phyloP scores from a whole-genome alignment of 352 stramenopile genomes.

The Pythium dissimile region DNA sequence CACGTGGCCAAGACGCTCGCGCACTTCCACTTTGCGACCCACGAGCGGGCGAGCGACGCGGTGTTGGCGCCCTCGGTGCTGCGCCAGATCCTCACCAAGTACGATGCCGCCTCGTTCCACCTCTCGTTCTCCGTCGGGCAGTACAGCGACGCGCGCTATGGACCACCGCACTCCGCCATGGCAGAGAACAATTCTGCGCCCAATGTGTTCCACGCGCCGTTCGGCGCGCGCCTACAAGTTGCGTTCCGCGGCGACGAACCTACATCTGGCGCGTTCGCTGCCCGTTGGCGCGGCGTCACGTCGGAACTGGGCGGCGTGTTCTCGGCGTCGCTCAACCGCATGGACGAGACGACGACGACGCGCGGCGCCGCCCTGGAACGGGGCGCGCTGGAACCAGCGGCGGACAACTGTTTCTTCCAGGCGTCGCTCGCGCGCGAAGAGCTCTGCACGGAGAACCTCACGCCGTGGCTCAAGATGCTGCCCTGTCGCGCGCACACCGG shows the following conservation, averaged over 20 bases:
- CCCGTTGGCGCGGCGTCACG: slow-evolving; percentile 68
- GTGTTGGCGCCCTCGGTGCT: slow-evolving; percentile 51
- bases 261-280: background rate
- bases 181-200: background rate
- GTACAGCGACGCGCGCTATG: slow-evolving; percentile 52
- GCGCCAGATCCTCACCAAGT: slow-evolving; percentile 68
- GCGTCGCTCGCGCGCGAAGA: slow-evolving; percentile 75
- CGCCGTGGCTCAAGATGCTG: slow-evolving; percentile 86
- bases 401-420: slow-evolving; percentile 40
- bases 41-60: slow-evolving; percentile 10
- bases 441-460: slow-evolving; percentile 87
- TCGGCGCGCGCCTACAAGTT: slow-evolving; percentile 63
- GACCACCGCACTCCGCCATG: slow-evolving; percentile 12
- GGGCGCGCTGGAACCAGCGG: no score
- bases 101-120: slow-evolving; percentile 61
- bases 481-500: slow-evolving; percentile 64
- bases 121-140: slow-evolving; percentile 66
- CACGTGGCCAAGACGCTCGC: slow-evolving; percentile 44
- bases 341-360: slow-evolving; percentile 57
- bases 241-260: slow-evolving; percentile 27
- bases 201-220: slow-evolving; percentile 40
- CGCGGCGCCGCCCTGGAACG: no score
- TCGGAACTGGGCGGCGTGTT: slow-evolving; percentile 75
- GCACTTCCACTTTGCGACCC: slow-evolving; percentile 50
- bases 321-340: slow-evolving; percentile 80